Evolutionary conservation across 2,329 filamentous ascomycete genomes (phyloP), one percentile per base, ranked within the genome.

Genomic region (Magnaporthales sp.): DNA sequence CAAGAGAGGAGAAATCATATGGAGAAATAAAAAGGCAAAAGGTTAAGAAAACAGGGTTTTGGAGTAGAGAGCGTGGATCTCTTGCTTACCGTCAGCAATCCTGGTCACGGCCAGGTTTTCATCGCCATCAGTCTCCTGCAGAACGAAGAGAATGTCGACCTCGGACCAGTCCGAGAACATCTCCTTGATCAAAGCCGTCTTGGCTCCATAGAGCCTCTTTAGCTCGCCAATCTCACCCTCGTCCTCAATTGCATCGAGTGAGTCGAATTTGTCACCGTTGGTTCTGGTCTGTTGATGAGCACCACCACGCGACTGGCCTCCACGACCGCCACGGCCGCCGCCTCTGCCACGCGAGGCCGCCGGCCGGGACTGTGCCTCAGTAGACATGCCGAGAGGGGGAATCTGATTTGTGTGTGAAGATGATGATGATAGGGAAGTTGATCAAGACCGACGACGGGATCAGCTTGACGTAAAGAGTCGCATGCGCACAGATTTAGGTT

Each of bases 161-260:
- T 97, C 92, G 73, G 93, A 94, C 95, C 94, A 98, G 79, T 93
- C 90, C 68, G 92, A 88, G 82, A 97, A 97, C 81, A 98, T 89
- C 78, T 97, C 93, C 81, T 92, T 93, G 77, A 99, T 88, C 74
- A 89, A 88, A 69, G 84, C 83, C 73, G 97, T 86, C 81, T 94
- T 91, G 74, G 83, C 82, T 74, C 90, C 86, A 77, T 96, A 95
- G 78, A 91, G 89, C 83, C 92, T 93, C 86, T 96, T 96, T 76
- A 98, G 88, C 80, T 96, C 88, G 75, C 90, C 91, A 71, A 98
- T 86, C 79, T 97, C 93, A 77, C 92, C 91, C 77, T 96, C 90
- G 74, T 98, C 93, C 72, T 88, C 84, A 70, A 90, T 85, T 71
- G 85, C 81, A 70, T 86, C 79, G 75, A 82, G 78, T 72, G 81